Conservation (phyloP, 495 filamentous ascomycete genomes). For the Hypomontagnella submonticulosa region DNA sequence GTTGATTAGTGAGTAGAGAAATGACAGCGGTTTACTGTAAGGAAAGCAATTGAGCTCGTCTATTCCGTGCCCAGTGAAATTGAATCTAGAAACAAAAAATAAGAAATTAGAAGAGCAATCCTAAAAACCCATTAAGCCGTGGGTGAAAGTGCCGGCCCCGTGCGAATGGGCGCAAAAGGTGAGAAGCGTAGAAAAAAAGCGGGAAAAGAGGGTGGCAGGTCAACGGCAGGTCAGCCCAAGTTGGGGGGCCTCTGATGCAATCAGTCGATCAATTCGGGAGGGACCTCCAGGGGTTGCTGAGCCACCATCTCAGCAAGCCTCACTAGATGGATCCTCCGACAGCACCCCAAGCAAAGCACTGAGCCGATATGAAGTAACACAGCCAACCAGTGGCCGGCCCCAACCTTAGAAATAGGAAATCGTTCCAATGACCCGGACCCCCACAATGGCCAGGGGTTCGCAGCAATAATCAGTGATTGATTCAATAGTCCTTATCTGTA, state of each 20-base stretch:
- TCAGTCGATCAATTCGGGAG: conserved; percentile 38
- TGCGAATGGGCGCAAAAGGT: conserved; percentile 34
- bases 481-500: too few species aligned
- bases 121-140: conserved; percentile 21
- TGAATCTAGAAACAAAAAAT: conserved; percentile 15
- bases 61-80: conserved; percentile 5
- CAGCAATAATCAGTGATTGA: too few species aligned
- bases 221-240: conserved; percentile 28
- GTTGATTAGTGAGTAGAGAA: conserved; percentile 38
- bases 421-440: not conserved
- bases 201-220: conserved; percentile 51
- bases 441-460: too few species aligned
- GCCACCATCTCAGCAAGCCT: conserved; percentile 28
- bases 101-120: conserved; percentile 20
- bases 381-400: conserved; percentile 11
- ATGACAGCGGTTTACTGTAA: conserved; percentile 19
- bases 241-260: conserved; percentile 36
- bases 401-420: not conserved
- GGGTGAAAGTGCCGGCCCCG: conserved; percentile 25
- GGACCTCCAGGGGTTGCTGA: conserved; percentile 19
- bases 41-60: conserved; percentile 38
- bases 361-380: not conserved
- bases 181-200: conserved; percentile 35
- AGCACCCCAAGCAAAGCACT: not conserved
- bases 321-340: too few species aligned